Base-by-base conservation (phyloP, 2,329 filamentous ascomycete species). In the Colletotrichum eremochloae region DNA sequence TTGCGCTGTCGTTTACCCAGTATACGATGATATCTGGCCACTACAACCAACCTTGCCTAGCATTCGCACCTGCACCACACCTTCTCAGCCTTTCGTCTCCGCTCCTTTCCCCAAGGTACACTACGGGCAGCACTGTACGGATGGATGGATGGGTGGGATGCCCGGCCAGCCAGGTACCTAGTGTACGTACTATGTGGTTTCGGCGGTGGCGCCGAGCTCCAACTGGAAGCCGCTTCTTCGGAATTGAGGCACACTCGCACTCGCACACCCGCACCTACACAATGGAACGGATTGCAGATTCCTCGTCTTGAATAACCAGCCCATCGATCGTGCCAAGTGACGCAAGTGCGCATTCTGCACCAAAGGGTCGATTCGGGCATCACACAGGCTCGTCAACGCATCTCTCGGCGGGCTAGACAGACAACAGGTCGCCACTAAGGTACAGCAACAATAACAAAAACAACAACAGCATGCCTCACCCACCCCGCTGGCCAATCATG, bases 231-330 rank as follows among this genome's bases (percentile, higher is more conserved):
- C 60, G 36, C 33, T 36, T 52, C 44, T 63, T 63, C 60, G 46
- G 60, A 36, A 52, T 63, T 29, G 60, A 52, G 46, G 60, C 46
- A 63, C 60, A 52, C 58, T 7, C 36, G 15, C 57, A n/a, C 55
- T n/a, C 31, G 11, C 40, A 14, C 40, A 9, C 18, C 44, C 44
- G 18, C 29, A 61, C 29, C 31, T 53, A 40, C 53, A 50, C 66
- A 60, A 63, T 69, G 67, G 69, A 52, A 63, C 69, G 65, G 69
- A 62, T 31, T 61, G 69, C 69, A 72, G 69, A 72, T 69, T 72
- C 66, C 60, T 65, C 60, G 60, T 33, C 53, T 64, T 58, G 53
- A 40, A 60, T 60, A 31, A 24, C 52, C 55, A 36, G 29, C 40
- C 36, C 40, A 40, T 24, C 29, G 53, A 72, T 64, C 38, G 44